Evolutionary conservation across 2,329 filamentous ascomycete species (phyloP).

Genomic region (Ilyonectria robusta): DNA sequence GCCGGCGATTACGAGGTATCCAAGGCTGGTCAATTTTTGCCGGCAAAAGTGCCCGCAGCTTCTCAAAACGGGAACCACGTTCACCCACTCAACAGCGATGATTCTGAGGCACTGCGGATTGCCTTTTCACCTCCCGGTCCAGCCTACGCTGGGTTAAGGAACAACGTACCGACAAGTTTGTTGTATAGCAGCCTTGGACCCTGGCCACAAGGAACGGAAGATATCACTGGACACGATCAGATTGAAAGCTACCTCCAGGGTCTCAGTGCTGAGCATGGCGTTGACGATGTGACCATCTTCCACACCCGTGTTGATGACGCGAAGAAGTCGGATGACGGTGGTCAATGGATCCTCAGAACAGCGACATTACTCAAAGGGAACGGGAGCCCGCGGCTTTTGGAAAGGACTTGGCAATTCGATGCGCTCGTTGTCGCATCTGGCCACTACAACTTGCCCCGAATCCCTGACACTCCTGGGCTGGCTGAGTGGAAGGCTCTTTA

Average conservation of each 20-base stretch:
- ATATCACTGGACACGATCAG: conserved; percentile 70
- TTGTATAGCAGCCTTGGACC: conserved; percentile 59
- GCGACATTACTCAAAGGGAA: conserved; percentile 55
- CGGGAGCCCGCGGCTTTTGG: conserved; percentile 44
- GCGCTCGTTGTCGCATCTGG: conserved; percentile 77
- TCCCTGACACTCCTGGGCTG: conserved; percentile 74
- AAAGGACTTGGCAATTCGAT: conserved; percentile 65
- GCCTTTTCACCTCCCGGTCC: conserved; percentile 56
- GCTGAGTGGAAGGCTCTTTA: conserved; percentile 68
- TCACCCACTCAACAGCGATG: conserved; percentile 3
- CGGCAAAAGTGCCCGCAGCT: not conserved
- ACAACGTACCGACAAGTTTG: conserved; percentile 79
- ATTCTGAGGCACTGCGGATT: conserved; percentile 19
- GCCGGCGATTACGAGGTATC: conserved; percentile 47
- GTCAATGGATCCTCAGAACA: conserved; percentile 67
- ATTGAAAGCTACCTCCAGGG: conserved; percentile 73
- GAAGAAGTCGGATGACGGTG: conserved; percentile 58
- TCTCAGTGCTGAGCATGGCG: conserved; percentile 65
- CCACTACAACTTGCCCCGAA: conserved; percentile 74
- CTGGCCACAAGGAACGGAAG: conserved; percentile 73
- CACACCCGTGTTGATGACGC: conserved; percentile 71
- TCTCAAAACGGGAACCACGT: not conserved
- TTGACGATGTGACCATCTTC: conserved; percentile 66
- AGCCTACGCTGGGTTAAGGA: conserved; percentile 73
- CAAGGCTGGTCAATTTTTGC: conserved; percentile 17